Conservation (phyloP, 768 basidiomycete genomes). For the Kondoa subrosea region DNA sequence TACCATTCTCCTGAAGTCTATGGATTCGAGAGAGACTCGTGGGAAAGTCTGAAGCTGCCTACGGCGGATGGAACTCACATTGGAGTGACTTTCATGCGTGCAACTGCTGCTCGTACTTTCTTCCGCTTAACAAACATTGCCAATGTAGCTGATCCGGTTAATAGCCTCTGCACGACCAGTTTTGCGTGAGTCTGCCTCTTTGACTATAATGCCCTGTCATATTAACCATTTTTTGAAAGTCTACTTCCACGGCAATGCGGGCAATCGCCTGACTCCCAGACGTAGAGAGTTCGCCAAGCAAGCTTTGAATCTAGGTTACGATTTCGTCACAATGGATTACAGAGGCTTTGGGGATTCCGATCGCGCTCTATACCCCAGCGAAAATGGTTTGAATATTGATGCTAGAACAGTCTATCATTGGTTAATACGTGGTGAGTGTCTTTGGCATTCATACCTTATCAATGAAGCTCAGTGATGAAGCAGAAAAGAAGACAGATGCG, state of each 20-base stretch:
- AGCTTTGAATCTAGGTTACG: conserved; percentile 37
- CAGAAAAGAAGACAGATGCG: conserved; percentile 40
- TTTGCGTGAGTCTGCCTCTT: neutral
- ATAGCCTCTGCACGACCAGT: no score
- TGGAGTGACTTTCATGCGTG: neutral
- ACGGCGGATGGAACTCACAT: neutral
- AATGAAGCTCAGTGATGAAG: neutral
- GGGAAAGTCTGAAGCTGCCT: neutral
- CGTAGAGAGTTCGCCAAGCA: conserved; percentile 43
- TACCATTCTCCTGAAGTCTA: neutral
- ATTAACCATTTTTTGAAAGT: conserved; percentile 42
- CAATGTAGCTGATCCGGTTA: no score
- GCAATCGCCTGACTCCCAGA: conserved; percentile 49
- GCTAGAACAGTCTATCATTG: conserved; percentile 67
- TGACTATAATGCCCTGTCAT: neutral
- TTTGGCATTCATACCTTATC: neutral
- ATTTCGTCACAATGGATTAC: conserved; percentile 77
- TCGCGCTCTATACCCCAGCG: conserved; percentile 40
- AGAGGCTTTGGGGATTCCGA: conserved; percentile 79
- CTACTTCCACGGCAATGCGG: conserved; percentile 85
- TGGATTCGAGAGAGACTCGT: neutral
- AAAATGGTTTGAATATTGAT: conserved; percentile 51
- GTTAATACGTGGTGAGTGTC: conserved; percentile 36
- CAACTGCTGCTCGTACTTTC: neutral
- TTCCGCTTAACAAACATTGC: no score